Evolutionary conservation across 208 protist species (phyloP).

Genomic region (Trypanosoma avium): DNA sequence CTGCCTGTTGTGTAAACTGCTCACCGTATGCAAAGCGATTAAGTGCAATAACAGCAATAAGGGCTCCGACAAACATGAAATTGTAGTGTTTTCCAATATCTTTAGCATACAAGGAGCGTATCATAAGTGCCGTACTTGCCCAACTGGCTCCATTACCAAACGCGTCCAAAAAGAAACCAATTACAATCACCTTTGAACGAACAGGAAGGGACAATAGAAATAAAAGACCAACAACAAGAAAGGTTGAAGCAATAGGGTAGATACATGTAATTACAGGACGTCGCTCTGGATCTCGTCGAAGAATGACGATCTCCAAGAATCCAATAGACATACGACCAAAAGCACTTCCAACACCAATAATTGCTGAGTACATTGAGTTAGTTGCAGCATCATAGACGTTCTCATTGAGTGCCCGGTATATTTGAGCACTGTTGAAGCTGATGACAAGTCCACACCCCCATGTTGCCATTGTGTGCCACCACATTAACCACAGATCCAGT

Average conservation of each 20-base stretch:
- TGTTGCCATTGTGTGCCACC: constrained; percentile 6
- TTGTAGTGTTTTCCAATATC: constrained; percentile 80
- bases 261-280: constrained; percentile 41
- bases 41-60: constrained; percentile 43
- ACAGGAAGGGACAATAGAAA: constrained; percentile 43
- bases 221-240: constrained; percentile 40
- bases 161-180: constrained; percentile 45
- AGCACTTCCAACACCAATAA: constrained; percentile 68
- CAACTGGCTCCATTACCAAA: constrained; percentile 68
- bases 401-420: constrained; percentile 41
- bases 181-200: constrained; percentile 40
- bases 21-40: constrained; percentile 55
- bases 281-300: constrained; percentile 25
- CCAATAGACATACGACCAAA: too few species aligned
- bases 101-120: constrained; percentile 51
- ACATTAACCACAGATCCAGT: constrained; percentile 32
- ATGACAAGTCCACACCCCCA: constrained; percentile 20
- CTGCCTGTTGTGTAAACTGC: constrained; percentile 7
- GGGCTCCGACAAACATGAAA: constrained; percentile 50
- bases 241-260: constrained; percentile 36
- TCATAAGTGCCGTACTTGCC: constrained; percentile 43
- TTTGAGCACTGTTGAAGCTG: constrained; percentile 29
- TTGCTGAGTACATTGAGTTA: constrained; percentile 39
- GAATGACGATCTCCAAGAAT: constrained; percentile 29
- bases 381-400: constrained; percentile 22